phyloP scores from a whole-genome alignment of 2,329 filamentous ascomycete genomes.

The Colletotrichum spinosum region DNA sequence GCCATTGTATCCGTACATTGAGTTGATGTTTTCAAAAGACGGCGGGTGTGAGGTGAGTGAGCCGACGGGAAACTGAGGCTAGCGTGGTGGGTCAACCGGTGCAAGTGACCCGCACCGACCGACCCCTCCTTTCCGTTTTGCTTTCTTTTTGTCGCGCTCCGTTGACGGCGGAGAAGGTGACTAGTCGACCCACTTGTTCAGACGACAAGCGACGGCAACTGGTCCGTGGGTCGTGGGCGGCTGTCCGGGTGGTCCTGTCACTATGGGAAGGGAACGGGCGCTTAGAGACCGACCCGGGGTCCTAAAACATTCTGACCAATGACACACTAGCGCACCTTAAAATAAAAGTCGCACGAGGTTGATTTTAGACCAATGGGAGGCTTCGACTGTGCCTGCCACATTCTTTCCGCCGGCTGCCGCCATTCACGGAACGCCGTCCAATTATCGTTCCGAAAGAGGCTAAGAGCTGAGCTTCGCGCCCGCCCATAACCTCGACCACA shows the following conservation, averaged over 20 bases:
- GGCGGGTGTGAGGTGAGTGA: conserved; percentile 32
- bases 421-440: conserved; percentile 28
- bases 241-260: conserved; percentile 6
- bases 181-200: conserved; percentile 12
- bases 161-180: conserved; percentile 24
- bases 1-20: too few relatives aligned
- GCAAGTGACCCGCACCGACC: conserved; percentile 10
- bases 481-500: background rate
- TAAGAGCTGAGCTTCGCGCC: conserved; percentile 31
- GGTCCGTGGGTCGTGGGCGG: background rate
- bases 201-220: conserved; percentile 33
- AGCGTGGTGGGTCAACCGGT: conserved; percentile 11
- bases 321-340: conserved; percentile 39
- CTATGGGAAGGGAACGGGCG: conserved; percentile 23
- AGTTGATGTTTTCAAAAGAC: too few relatives aligned
- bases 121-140: conserved; percentile 24
- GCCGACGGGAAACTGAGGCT: conserved; percentile 11
- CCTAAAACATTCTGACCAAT: conserved; percentile 41
- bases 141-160: conserved; percentile 22
- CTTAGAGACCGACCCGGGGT: conserved; percentile 20
- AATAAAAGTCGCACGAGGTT: conserved; percentile 42
- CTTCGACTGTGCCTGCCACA: background rate
- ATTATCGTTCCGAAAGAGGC: conserved; percentile 5
- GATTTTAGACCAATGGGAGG: conserved; percentile 46
- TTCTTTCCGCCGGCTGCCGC: conserved; percentile 18